Evolutionary conservation across 2,329 filamentous ascomycete species (phyloP).

Genomic region (Fusarium sp.): DNA sequence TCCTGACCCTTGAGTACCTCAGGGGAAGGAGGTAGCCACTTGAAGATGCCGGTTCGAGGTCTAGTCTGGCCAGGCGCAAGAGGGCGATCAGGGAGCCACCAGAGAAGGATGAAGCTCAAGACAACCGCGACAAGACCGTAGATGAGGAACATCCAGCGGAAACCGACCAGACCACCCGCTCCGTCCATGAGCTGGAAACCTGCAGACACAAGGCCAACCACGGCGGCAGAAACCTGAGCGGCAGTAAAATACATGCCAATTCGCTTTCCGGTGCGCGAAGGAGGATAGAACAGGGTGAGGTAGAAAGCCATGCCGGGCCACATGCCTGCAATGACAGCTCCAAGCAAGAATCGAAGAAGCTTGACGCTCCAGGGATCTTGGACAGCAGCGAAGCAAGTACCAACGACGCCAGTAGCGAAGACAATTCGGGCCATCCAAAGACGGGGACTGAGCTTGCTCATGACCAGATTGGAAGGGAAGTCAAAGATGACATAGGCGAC

Average conservation of each 20-base stretch:
- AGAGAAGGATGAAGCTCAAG: conserved; percentile 78
- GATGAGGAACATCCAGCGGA: conserved; percentile 92
- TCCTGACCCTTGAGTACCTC: conserved; percentile 83
- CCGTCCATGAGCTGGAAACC: conserved; percentile 95
- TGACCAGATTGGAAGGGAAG: conserved; percentile 86
- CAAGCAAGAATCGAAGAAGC: conserved; percentile 85
- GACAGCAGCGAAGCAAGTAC: conserved; percentile 84
- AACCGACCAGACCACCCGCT: conserved; percentile 78
- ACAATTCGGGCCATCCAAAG: conserved; percentile 95
- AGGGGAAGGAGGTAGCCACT: conserved; percentile 74
- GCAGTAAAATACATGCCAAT: conserved; percentile 93
- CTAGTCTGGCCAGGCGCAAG: conserved; percentile 74
- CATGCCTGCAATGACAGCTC: conserved; percentile 90
- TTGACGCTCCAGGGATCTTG: conserved; percentile 87
- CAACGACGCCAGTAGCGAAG: conserved; percentile 85
- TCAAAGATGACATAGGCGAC: conserved; percentile 93
- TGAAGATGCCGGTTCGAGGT: conserved; percentile 61
- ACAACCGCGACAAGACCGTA: conserved; percentile 82
- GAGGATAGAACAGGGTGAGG: conserved; percentile 90
- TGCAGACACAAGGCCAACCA: conserved; percentile 88
- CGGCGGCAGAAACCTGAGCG: conserved; percentile 86
- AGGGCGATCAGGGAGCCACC: conserved; percentile 92
- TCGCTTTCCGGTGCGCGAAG: conserved; percentile 84
- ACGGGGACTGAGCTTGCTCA: conserved; percentile 85
- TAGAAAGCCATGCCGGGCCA: conserved; percentile 97